A percentile compares a stretch with the other conserved stretches of the same genome.
phyloP scores from a whole-genome alignment of 1,284 basidiomycete species.

The Ustilago xerochloae region DNA sequence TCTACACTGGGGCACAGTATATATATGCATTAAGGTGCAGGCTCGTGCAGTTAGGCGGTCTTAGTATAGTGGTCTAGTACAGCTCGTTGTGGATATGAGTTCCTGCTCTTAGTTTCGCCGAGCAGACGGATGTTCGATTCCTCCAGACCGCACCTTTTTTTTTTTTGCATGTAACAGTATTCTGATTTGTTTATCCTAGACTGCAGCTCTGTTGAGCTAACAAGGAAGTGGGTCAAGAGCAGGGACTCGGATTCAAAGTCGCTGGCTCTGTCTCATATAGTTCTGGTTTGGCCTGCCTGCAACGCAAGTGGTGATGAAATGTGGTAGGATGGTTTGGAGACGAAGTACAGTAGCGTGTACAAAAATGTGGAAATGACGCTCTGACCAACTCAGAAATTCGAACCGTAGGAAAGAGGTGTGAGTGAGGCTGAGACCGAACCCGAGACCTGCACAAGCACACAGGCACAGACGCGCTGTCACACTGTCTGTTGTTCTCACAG shows the following conservation, averaged over 20 bases:
- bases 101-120: slow-evolving; percentile 3
- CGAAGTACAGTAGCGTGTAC: background rate
- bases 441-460: background rate
- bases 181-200: no score
- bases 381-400: slow-evolving; percentile 25
- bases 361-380: slow-evolving; percentile 11
- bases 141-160: slow-evolving; percentile 28
- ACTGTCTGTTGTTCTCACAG: background rate
- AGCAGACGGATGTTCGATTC: slow-evolving; percentile 51
- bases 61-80: slow-evolving; percentile 43
- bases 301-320: no score
- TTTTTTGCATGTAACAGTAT: background rate
- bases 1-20: background rate
- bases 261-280: no score
- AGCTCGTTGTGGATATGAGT: slow-evolving; percentile 26
- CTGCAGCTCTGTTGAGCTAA: no score
- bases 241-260: no score
- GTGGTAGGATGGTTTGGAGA: background rate
- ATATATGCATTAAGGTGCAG: background rate
- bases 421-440: background rate
- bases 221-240: no score
- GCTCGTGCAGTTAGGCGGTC: no score
- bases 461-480: background rate
- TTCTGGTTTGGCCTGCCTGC: no score
- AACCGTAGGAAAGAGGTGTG: background rate